These are phyloP conservation scores for Marasmius fiardii DNA, from an alignment of 1,284 basidiomycete genomes.

Conservation along the genomic window DNA sequence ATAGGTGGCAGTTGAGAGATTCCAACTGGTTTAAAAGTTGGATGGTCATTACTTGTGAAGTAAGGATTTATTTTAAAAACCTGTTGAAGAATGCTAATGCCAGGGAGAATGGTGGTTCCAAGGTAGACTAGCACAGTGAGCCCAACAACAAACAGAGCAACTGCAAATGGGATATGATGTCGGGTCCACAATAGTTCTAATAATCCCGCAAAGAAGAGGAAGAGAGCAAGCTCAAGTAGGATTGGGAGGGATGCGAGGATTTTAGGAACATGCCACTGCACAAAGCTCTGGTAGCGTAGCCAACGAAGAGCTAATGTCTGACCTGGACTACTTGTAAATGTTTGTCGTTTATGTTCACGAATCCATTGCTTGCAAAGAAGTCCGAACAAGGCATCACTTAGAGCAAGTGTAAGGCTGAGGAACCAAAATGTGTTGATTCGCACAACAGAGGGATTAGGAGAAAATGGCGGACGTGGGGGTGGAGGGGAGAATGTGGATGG, in stretches of 20 bases:
- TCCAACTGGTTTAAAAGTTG: background rate
- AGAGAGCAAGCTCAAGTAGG: conserved; percentile 1
- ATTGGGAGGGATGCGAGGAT: conserved; percentile 1
- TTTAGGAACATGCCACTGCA: background rate
- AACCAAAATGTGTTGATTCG: too few species aligned
- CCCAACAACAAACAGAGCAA: background rate
- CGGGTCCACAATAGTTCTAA: conserved; percentile 4
- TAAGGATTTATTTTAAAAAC: background rate
- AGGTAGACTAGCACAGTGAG: background rate
- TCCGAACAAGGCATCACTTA: too few species aligned
- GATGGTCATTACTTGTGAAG: background rate
- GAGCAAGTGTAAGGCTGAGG: too few species aligned
- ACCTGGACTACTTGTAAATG: background rate
- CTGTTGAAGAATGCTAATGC: background rate
- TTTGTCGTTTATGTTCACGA: background rate
- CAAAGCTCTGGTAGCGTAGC: background rate
- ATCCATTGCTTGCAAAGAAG: too few species aligned
- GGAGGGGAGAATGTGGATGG: too few species aligned
- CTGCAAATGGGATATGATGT: background rate
- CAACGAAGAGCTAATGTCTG: background rate
- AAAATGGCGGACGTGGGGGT: too few species aligned
- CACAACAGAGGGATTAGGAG: too few species aligned
- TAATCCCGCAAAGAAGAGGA: conserved; percentile 6
- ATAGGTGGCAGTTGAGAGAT: background rate
- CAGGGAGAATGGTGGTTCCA: background rate